Base-by-base conservation (phyloP, 2,329 filamentous ascomycete species). In the Aspergillus texensis region DNA sequence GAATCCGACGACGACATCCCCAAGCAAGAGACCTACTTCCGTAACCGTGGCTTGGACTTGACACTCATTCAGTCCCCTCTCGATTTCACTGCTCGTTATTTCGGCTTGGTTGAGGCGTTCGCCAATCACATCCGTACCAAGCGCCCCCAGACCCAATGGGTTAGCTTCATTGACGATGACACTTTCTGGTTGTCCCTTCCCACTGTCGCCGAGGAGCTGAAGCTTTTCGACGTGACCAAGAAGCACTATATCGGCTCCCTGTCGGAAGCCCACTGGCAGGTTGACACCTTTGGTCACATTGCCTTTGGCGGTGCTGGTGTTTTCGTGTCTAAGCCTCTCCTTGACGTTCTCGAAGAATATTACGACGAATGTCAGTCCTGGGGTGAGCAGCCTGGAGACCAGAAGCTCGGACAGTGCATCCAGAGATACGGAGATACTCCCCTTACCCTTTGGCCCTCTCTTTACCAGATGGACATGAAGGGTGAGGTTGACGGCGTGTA, bases 261-360 rank as follows among this genome's bases (percentile, higher is more conserved):
- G 32, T 81, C 79, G 2, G 79, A 81, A 66, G 77, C 78, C 57
- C 78, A 74, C 71, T 78, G 77, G 77, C 78, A 81, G 63, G 77
- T 80, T 46, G 76, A 79, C 57, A 79, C 75, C 43, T 81, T 80
- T 65, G 79, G 79, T 32, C 74, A 78, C 66, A 79, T 80, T 62
- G 79, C 76, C 45, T 81, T 81, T 65, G 79, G 79, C 61, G 79
- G 79, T 64, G 79, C 76, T n/a, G 79, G 79, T 68, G 77, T 80
- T 26, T 80, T 81, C 53, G 74, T 81, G 19, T 81, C 79, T 12
- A 75, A 72, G 62, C 77, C 78, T 10, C 68, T 81, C 34, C 70
- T 81, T 19, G 75, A 79, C 53, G 71, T 74, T 26, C 67, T 81
- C 36, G 74, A 75, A 65, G 67, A 71, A 34, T 71, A 75, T 59